Evolutionary conservation across 352 stramenopile species (phyloP).

Genomic region (Phytophthora pluvialis): DNA sequence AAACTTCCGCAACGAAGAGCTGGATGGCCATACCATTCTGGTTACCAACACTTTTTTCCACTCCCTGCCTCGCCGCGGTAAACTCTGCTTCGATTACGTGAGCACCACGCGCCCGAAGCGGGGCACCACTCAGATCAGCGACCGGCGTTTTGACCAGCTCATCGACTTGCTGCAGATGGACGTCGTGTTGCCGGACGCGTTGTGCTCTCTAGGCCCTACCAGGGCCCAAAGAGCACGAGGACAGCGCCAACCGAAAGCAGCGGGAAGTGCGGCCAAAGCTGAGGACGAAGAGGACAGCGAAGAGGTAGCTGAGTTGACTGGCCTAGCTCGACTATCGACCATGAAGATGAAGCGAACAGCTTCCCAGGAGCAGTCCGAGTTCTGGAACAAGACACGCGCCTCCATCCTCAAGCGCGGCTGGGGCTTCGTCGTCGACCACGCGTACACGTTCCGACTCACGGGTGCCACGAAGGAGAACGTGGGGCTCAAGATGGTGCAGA

Average conservation of each 20-base stretch:
- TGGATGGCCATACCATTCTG: constrained; percentile 74
- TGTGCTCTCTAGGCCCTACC: constrained; percentile 25
- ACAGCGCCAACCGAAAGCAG: constrained; percentile 8
- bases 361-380: constrained; percentile 46
- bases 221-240: constrained; percentile 23
- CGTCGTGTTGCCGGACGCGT: constrained; percentile 28
- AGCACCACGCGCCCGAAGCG: constrained; percentile 77
- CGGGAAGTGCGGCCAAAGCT: neutral
- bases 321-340: constrained; percentile 5
- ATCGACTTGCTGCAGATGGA: constrained; percentile 69
- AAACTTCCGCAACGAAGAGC: constrained; percentile 92
- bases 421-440: constrained; percentile 38
- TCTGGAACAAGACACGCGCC: constrained; percentile 58
- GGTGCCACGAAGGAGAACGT: constrained; percentile 70
- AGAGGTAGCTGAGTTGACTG: constrained; percentile 1
- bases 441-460: constrained; percentile 55
- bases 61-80: constrained; percentile 67
- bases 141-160: constrained; percentile 75
- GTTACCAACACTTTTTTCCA: constrained; percentile 85
- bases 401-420: constrained; percentile 52
- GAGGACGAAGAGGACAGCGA: constrained; percentile 11
- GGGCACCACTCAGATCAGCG: constrained; percentile 65
- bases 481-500: constrained; percentile 81
- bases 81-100: constrained; percentile 92
- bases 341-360: constrained; percentile 14